phyloP scores from a whole-genome alignment of 345 rosid genomes.

The Camelina neglecta region DNA sequence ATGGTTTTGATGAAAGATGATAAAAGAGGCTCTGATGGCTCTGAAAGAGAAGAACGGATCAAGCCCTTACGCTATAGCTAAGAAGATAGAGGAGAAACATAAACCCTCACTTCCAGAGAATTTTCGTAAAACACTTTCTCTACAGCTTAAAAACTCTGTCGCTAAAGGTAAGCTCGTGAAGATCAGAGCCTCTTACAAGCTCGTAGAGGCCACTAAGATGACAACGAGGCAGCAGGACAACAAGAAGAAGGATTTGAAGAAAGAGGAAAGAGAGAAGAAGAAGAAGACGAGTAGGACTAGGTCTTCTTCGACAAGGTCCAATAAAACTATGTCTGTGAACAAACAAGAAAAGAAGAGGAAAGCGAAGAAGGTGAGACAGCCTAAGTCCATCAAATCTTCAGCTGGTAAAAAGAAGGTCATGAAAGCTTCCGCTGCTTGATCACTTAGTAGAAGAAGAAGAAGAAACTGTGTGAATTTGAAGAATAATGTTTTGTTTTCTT shows the following conservation, averaged over 20 bases:
- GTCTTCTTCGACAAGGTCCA: constrained; percentile 28
- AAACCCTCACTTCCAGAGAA: constrained; percentile 65
- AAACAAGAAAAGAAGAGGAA: constrained; percentile 50
- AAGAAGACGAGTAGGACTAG: constrained; percentile 25
- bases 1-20: constrained; percentile 56
- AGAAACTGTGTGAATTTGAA: constrained; percentile 15
- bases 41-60: constrained; percentile 77
- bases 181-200: constrained; percentile 86
- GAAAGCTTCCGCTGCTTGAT: constrained; percentile 49
- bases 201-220: constrained; percentile 48
- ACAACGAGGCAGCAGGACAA: constrained; percentile 13
- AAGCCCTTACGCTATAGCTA: constrained; percentile 83
- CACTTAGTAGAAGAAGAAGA: neutral
- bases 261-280: neutral
- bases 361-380: constrained; percentile 41
- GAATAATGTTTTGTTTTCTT: neutral
- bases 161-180: constrained; percentile 70
- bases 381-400: constrained; percentile 38
- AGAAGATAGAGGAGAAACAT: constrained; percentile 80
- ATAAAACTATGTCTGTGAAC: constrained; percentile 27
- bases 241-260: neutral
- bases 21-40: constrained; percentile 67
- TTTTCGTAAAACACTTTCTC: constrained; percentile 66
- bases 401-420: constrained; percentile 51
- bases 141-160: constrained; percentile 73